Percentiles rank a stretch among this genome's conserved stretches.
Evolutionary conservation across 225 moss, liverwort and hornwort genomes (phyloP).

Genomic region (Pseudoscleropodium purum): DNA sequence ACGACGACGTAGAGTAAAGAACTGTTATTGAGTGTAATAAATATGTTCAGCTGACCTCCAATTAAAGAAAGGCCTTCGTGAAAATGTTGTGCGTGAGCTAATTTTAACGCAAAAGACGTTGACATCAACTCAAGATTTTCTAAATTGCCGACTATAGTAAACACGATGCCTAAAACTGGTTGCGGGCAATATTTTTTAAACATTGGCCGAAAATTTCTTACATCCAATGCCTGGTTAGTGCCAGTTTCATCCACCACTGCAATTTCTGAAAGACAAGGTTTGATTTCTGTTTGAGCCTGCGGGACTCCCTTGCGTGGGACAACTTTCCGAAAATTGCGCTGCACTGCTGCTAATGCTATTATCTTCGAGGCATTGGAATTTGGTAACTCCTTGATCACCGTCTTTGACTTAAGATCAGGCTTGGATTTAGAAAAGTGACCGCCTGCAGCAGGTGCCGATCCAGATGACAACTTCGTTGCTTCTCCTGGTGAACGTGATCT

Average conservation of each 20-base stretch:
- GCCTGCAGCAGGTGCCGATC: neutral
- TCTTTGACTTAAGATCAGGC: neutral
- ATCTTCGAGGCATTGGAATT: slow-evolving; percentile 6
- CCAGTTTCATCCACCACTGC: slow-evolving; percentile 11
- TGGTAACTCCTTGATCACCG: neutral
- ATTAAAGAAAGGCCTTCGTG: neutral
- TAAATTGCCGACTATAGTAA: neutral
- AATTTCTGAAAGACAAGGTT: slow-evolving; percentile 1
- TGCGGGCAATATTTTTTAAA: neutral
- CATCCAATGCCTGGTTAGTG: slow-evolving; percentile 16
- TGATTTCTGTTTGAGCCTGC: slow-evolving; percentile 14
- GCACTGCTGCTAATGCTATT: slow-evolving; percentile 7
- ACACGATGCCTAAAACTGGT: neutral
- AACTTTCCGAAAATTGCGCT: slow-evolving; percentile 2
- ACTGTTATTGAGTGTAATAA: neutral
- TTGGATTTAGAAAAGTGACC: slow-evolving; percentile 11
- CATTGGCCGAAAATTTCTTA: slow-evolving; percentile 13
- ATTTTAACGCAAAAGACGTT: neutral
- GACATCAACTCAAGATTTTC: neutral
- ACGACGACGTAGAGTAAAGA: neutral
- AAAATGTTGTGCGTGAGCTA: neutral
- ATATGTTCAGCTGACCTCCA: neutral
- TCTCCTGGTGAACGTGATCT: slow-evolving; percentile 3
- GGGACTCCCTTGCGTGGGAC: slow-evolving; percentile 5
- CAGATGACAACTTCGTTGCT: slow-evolving; percentile 1